These are phyloP conservation scores for Neurospora sp. DNA, from an alignment of 2,329 filamentous ascomycete species.

Conservation along the genomic window DNA sequence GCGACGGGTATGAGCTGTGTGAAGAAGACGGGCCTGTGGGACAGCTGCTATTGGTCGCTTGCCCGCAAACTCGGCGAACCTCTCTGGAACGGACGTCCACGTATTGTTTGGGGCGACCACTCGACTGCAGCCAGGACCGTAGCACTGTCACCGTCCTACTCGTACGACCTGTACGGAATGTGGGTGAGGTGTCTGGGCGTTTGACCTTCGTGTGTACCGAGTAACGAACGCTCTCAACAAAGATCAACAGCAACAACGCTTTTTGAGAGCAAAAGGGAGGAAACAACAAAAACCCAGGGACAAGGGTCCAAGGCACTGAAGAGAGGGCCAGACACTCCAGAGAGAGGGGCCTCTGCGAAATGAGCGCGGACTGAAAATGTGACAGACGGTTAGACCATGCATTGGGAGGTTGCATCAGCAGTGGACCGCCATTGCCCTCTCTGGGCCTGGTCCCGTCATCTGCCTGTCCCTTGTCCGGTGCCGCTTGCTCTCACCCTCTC, in stretches of 20 bases:
- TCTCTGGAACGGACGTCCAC: conserved; percentile 6
- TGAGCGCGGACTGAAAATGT: conserved; percentile 16
- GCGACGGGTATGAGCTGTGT: conserved; percentile 14
- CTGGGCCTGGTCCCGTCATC: background rate
- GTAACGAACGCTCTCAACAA: background rate
- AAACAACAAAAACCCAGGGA: background rate
- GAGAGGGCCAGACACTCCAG: conserved; percentile 7
- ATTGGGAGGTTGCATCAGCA: conserved; percentile 13
- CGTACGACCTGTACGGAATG: background rate
- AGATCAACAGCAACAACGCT: background rate
- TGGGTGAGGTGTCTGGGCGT: background rate
- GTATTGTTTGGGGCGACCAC: conserved; percentile 12
- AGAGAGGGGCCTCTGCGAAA: conserved; percentile 12
- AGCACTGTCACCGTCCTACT: background rate
- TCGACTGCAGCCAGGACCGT: conserved; percentile 9
- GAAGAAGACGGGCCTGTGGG: conserved; percentile 11
- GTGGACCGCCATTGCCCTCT: conserved; percentile 9
- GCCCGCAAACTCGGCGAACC: background rate
- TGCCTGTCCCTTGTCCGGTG: background rate
- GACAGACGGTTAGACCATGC: conserved; percentile 10
- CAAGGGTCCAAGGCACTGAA: conserved; percentile 1
- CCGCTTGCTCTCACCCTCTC: conserved; percentile 1
- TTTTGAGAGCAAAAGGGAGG: background rate
- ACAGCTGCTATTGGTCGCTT: conserved; percentile 15
- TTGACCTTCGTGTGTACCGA: background rate